Base-by-base conservation (phyloP, 768 basidiomycete genomes). In the Agaricus sinodeliciosus region DNA sequence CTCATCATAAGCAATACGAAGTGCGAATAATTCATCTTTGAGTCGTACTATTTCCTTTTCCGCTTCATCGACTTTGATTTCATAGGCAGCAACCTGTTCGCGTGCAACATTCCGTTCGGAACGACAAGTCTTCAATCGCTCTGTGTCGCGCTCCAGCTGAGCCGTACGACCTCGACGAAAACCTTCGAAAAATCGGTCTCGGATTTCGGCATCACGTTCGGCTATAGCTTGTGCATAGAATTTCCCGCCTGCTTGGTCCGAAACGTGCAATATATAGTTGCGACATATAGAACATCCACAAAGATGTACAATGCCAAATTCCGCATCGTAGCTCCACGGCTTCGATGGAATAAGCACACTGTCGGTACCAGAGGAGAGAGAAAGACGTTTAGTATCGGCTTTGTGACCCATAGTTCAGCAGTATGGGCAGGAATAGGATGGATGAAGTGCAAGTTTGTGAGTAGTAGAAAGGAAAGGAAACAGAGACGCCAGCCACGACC, bases 1-100 rank as follows among this genome's bases (percentile, higher is more conserved):
- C 12, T 61, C 59, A 16, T 61, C 60, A 39, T 60, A 62, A 0
- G 61, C 58, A n/a, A 61, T 43, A 45, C 60, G 59, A 22, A 67
- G 49, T 7, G 62, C 62, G 7, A 60, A 26, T 4, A 67, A 50
- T 7, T 61, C 54, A 39, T 68, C 60, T 39, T 60, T 49, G 16
- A 65, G 44, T 16, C 51, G 48, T 13, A 18, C 5, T 5, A 68
- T 47, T 39, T 66, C 62, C 31, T 58, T 43, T 12, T 57, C 42
- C 11, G 59, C 49, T 12, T 53, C 34, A 15, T 53, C 45, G 7
- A 65, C 50, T 34, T 60, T 56, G 1, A 49, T 53, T 19, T 56
- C 53, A 28, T 58, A 50, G 9, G 48, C 49, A 4, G 51, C 25
- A 9, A 51, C 34, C 22, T 49, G 26, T 22, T 53, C 57, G 0